Percentiles rank a stretch among this genome's conserved stretches.
Evolutionary conservation across 2,329 filamentous ascomycete genomes (phyloP).

Genomic region (Westerdykella aurantiaca): DNA sequence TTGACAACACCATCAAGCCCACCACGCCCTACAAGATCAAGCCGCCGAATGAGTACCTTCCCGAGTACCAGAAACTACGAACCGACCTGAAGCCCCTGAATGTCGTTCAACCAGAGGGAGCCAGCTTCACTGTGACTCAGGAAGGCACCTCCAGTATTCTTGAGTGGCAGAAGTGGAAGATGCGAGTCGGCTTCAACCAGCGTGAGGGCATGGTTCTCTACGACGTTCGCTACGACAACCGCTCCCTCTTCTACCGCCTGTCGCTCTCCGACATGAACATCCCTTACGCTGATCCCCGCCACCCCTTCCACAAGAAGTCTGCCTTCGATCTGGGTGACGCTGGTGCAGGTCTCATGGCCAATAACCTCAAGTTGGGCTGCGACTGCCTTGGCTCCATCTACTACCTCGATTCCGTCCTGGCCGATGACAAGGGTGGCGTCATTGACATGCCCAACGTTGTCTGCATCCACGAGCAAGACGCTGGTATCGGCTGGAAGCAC

Average conservation of each 20-base stretch:
- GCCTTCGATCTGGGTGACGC: conserved; percentile 66
- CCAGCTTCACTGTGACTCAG: conserved; percentile 53
- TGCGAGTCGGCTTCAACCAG: conserved; percentile 63
- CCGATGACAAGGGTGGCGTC: conserved; percentile 55
- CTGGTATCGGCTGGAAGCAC: conserved; percentile 65
- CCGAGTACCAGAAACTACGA: conserved; percentile 56
- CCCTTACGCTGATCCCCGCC: conserved; percentile 57
- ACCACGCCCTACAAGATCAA: conserved; percentile 54
- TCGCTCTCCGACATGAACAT: conserved; percentile 64
- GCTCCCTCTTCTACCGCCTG: conserved; percentile 62
- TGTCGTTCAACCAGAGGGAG: conserved; percentile 59
- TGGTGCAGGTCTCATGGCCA: conserved; percentile 61
- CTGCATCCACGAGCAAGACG: conserved; percentile 66
- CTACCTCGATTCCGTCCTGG: conserved; percentile 56
- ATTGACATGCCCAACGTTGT: conserved; percentile 60
- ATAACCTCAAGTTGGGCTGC: conserved; percentile 63
- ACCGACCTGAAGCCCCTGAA: conserved; percentile 60
- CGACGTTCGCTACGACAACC: conserved; percentile 54
- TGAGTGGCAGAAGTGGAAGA: conserved; percentile 65
- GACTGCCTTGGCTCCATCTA: conserved; percentile 67
- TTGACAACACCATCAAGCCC: conserved; percentile 53
- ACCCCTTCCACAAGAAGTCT: conserved; percentile 63
- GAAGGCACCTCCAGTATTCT: conserved; percentile 52
- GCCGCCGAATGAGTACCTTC: conserved; percentile 60
- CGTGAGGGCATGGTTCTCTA: conserved; percentile 65